Percentiles rank a stretch among this genome's conserved stretches.
These are phyloP conservation scores for Carex cristatella DNA, from an alignment of 176 grass and related monocot species.

Conservation along the genomic window DNA sequence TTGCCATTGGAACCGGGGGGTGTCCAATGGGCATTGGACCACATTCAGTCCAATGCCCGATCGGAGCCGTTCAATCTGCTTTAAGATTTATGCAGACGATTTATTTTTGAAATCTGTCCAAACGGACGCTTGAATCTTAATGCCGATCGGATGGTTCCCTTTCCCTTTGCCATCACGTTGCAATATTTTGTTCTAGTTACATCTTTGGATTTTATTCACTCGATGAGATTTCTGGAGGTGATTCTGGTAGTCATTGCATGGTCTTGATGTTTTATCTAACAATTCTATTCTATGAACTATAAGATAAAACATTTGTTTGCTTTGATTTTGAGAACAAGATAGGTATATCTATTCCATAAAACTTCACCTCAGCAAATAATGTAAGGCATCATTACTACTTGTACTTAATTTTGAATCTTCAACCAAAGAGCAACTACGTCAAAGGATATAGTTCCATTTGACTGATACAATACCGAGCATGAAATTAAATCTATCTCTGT, in stretches of 20 bases:
- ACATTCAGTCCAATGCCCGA: too few species aligned
- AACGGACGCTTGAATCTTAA: too few species aligned
- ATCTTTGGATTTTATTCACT: not conserved
- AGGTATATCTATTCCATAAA: not conserved
- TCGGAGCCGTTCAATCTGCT: too few species aligned
- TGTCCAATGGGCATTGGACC: too few species aligned
- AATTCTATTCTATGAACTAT: not conserved
- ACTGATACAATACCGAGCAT: not conserved
- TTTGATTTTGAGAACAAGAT: not conserved
- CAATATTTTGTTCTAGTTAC: not conserved
- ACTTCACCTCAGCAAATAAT: not conserved
- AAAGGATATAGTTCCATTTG: not conserved
- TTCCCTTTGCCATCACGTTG: not conserved
- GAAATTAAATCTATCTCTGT: not conserved
- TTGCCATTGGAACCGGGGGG: not conserved
- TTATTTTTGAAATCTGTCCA: too few species aligned
- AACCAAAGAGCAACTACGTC: not conserved
- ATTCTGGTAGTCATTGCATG: not conserved
- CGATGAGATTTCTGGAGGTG: not conserved
- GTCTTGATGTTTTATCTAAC: not conserved
- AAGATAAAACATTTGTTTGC: not conserved
- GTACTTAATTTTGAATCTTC: not conserved
- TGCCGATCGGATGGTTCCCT: too few species aligned
- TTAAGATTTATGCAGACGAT: too few species aligned
- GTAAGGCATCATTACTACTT: not conserved